Evolutionary conservation across 2,329 filamentous ascomycete genomes (phyloP).

Genomic region (Onygenales sp.): DNA sequence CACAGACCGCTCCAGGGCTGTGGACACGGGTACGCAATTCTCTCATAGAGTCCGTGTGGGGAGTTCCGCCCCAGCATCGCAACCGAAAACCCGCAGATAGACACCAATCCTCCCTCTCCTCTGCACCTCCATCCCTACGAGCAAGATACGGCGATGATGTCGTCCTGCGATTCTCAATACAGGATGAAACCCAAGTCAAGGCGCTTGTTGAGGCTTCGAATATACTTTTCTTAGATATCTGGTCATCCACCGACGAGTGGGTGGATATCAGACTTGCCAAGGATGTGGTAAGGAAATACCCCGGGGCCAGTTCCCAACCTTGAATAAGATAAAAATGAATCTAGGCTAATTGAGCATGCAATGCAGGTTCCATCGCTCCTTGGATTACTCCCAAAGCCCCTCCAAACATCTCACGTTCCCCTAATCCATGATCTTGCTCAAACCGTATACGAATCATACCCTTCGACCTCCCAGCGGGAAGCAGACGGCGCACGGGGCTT

Average conservation of each 20-base stretch:
- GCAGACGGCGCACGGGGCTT: conserved; percentile 19
- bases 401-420: conserved; percentile 62
- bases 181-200: conserved; percentile 55
- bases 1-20: conserved; percentile 19
- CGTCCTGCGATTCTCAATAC: conserved; percentile 78
- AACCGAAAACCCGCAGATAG: conserved; percentile 13
- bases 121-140: conserved; percentile 29
- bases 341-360: background rate
- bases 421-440: conserved; percentile 73
- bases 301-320: background rate
- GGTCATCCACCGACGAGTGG: conserved; percentile 72
- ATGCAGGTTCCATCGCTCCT: conserved; percentile 61
- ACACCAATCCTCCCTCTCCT: conserved; percentile 9
- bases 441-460: conserved; percentile 68
- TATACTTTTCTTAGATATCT: conserved; percentile 76
- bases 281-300: conserved; percentile 52
- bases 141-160: conserved; percentile 65
- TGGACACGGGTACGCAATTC: conserved; percentile 33
- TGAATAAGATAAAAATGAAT: conserved; percentile 4
- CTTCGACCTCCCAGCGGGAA: conserved; percentile 30
- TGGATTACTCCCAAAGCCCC: conserved; percentile 62
- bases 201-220: conserved; percentile 64
- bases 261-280: conserved; percentile 75
- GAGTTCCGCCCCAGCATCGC: conserved; percentile 21
- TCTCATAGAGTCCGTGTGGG: conserved; percentile 36